Conservation (phyloP, 2,329 filamentous ascomycete species). For the Diaporthe caulivora region DNA sequence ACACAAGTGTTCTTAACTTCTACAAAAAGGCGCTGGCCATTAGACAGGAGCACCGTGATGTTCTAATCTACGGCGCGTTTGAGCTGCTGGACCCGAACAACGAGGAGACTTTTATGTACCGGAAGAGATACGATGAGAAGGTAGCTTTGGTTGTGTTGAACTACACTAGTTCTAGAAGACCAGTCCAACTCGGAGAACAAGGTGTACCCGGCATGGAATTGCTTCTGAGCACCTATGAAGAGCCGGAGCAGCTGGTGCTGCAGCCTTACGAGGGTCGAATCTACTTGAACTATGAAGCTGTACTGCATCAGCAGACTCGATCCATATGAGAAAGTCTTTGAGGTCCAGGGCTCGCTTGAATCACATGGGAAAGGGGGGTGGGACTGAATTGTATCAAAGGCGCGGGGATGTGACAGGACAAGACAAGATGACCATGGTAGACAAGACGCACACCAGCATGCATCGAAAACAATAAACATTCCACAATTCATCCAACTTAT, state of each 20-base stretch:
- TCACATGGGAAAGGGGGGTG: neutral
- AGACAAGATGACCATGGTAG: neutral
- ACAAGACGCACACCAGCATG: neutral
- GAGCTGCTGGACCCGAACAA: conserved; percentile 63
- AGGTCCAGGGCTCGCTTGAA: no score
- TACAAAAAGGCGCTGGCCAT: conserved; percentile 67
- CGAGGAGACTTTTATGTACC: conserved; percentile 69
- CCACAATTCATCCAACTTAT: neutral
- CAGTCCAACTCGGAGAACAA: neutral
- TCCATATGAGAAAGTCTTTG: neutral
- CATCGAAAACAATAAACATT: neutral
- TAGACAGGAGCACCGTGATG: conserved; percentile 66
- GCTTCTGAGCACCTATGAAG: neutral
- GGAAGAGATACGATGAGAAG: conserved; percentile 48
- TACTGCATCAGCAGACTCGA: neutral
- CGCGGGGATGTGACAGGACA: neutral
- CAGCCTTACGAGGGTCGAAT: conserved; percentile 3
- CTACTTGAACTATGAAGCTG: neutral
- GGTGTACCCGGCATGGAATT: neutral
- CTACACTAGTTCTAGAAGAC: neutral
- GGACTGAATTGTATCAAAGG: neutral
- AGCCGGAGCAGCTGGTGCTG: neutral
- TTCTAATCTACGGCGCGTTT: conserved; percentile 74
- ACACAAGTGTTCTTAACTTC: conserved; percentile 67
- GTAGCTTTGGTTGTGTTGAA: neutral